These are phyloP conservation scores for Marasmius sp. DNA, from an alignment of 1,284 basidiomycete species.

Conservation along the genomic window DNA sequence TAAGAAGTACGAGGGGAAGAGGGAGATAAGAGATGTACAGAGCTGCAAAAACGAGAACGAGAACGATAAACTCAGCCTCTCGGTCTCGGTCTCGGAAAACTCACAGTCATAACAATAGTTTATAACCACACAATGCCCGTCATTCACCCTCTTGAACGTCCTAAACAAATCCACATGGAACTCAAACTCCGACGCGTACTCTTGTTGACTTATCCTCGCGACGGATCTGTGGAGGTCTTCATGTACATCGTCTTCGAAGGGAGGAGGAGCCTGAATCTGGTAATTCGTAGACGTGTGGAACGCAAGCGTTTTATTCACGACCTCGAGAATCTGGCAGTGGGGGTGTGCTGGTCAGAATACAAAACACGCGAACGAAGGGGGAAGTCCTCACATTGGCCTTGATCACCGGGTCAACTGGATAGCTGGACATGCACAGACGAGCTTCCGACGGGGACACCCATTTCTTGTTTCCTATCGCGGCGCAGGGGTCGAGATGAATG, in stretches of 20 bases:
- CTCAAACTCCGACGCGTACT: slow-evolving; percentile 51
- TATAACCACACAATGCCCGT: slow-evolving; percentile 58
- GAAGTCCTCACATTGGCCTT: slow-evolving; percentile 45
- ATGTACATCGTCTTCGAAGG: slow-evolving; percentile 55
- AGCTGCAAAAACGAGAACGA: no score
- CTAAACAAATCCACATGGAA: slow-evolving; percentile 54
- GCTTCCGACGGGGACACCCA: slow-evolving; percentile 54
- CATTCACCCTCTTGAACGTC: slow-evolving; percentile 54
- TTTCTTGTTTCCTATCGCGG: slow-evolving; percentile 47
- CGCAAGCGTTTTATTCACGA: slow-evolving; percentile 55
- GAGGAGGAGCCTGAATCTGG: slow-evolving; percentile 50
- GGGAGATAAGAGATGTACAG: slow-evolving; percentile 56
- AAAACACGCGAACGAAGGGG: background rate
- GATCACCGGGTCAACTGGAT: slow-evolving; percentile 40
- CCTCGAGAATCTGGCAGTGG: slow-evolving; percentile 51
- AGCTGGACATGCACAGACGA: slow-evolving; percentile 48
- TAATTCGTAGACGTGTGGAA: slow-evolving; percentile 65
- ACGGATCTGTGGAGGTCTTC: slow-evolving; percentile 54
- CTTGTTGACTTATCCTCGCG: slow-evolving; percentile 42
- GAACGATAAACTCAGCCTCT: no score
- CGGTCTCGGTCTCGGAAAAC: no score
- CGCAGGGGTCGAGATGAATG: slow-evolving; percentile 41
- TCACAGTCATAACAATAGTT: slow-evolving; percentile 58
- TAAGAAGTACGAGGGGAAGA: slow-evolving; percentile 51
- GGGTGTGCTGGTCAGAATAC: background rate